phyloP scores from a whole-genome alignment of 208 protist species.

The Leishmania lainsoni region DNA sequence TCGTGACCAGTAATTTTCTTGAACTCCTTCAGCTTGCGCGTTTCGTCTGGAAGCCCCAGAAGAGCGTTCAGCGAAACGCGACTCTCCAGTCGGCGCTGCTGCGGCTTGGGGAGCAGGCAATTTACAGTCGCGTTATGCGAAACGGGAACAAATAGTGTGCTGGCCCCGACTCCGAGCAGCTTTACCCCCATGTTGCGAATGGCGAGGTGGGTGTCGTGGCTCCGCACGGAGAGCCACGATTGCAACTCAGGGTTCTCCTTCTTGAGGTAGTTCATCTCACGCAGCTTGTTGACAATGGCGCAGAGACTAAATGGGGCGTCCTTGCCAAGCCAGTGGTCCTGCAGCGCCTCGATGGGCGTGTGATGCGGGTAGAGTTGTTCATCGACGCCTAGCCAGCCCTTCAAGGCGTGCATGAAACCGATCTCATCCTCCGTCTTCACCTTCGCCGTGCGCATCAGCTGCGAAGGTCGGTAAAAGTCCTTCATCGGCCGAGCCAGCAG shows the following conservation, averaged over 20 bases:
- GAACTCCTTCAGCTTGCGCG: conserved; percentile 75
- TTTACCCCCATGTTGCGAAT: conserved; percentile 87
- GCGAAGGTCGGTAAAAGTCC: conserved; percentile 88
- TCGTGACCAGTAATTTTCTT: conserved; percentile 65
- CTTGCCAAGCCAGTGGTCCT: conserved; percentile 89
- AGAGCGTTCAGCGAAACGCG: conserved; percentile 78
- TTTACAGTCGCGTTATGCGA: conserved; percentile 87
- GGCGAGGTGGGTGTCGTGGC: conserved; percentile 77
- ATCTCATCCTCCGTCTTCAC: conserved; percentile 73
- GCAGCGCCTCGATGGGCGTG: conserved; percentile 89
- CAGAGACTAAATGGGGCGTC: conserved; percentile 86
- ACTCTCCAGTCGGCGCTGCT: conserved; percentile 81
- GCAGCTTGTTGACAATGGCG: conserved; percentile 87
- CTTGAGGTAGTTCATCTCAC: conserved; percentile 90
- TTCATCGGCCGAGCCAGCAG: conserved; percentile 78
- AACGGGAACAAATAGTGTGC: conserved; percentile 79
- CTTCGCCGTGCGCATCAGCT: conserved; percentile 80
- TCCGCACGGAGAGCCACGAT: conserved; percentile 83
- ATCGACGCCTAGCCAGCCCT: conserved; percentile 87
- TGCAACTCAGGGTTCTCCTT: conserved; percentile 88
- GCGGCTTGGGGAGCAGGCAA: conserved; percentile 74
- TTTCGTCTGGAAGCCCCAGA: conserved; percentile 84
- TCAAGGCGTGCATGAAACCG: conserved; percentile 79
- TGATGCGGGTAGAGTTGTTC: conserved; percentile 86
- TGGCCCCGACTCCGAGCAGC: conserved; percentile 81